Base-by-base conservation (phyloP, 495 filamentous ascomycete genomes). In the Tuber indicum region DNA sequence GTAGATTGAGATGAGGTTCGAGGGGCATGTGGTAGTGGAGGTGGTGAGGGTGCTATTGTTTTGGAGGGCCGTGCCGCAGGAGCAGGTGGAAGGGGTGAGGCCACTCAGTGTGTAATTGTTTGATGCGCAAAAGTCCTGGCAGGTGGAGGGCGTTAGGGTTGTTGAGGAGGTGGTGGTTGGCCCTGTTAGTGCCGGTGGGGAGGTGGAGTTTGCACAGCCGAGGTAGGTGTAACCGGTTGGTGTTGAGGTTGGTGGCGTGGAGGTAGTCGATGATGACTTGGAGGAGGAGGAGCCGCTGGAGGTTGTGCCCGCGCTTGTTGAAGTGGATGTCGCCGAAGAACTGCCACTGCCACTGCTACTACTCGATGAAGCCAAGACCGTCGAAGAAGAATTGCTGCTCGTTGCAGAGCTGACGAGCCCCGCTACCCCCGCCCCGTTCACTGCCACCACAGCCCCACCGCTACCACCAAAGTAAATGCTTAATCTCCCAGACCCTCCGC, bases 181-280 rank as follows among this genome's bases (percentile, higher is more conserved):
- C 3, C 75, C 80, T 2, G 84, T 84, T 42, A 91, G 84, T 1
- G 89, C 86, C 36, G 86, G 87, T 47, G 70, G 77, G 0, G 85
- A 84, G 74, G 88, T 86, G 73, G 90, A 89, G 43, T 87, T 88
- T 79, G 86, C 90, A 80, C 89, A 91, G 72, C 89, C 89, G n/a
- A 89, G 79, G 43, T 81, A 78, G 23, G 75, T 47, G 19, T 72
- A 72, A 12, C 47, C 69, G 47, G 58, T 77, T 1, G 52, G 52
- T 14, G 77, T 49, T 12, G 77, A 43, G 41, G 75, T 74, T 45
- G 73, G 45, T 16, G 75, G 21, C 1, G 73, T 49, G 16, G 76
- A 72, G 12, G 42, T 23, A 8, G 76, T 62, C 1, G 45, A 52
- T 52, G 76, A 75, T 58, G 72, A 46, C 19, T 19, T 14, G 12